Conservation (phyloP, 352 stramenopile genomes). For the Phytophthora boehmeriae region DNA sequence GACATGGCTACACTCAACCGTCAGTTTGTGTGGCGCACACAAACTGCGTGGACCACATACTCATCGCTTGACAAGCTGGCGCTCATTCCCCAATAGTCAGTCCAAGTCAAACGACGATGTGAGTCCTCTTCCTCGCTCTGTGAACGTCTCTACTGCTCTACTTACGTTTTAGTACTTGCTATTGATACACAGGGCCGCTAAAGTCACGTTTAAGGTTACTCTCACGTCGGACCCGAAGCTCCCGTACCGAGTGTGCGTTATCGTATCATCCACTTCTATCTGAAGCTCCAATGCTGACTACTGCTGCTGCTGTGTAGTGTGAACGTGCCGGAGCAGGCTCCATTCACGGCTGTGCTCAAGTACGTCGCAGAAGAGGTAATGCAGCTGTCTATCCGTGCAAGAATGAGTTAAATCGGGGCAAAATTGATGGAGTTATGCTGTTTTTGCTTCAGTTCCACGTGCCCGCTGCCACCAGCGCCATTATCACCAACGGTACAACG, state of each 20-base stretch:
- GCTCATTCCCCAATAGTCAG: background rate
- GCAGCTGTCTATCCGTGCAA: background rate
- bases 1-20: background rate
- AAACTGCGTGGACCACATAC: background rate
- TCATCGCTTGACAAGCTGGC: background rate
- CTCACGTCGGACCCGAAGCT: conserved; percentile 89
- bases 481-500: conserved; percentile 81
- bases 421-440: conserved; percentile 20
- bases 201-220: conserved; percentile 89
- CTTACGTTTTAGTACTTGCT: conserved; percentile 5
- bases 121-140: background rate
- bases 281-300: background rate
- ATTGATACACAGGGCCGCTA: conserved; percentile 46
- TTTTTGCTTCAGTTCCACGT: conserved; percentile 68
- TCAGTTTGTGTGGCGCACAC: background rate
- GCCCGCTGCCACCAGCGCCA: conserved; percentile 79
- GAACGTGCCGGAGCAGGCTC: conserved; percentile 81
- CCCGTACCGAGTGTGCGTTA: conserved; percentile 73
- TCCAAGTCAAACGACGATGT: background rate
- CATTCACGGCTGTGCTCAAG: conserved; percentile 86
- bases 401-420: background rate
- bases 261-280: background rate
- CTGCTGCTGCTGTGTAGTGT: conserved; percentile 40
- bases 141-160: background rate
- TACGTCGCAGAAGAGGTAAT: conserved; percentile 83